phyloP scores from a whole-genome alignment of 2,329 filamentous ascomycete genomes.

The Sporothrix globosa region DNA sequence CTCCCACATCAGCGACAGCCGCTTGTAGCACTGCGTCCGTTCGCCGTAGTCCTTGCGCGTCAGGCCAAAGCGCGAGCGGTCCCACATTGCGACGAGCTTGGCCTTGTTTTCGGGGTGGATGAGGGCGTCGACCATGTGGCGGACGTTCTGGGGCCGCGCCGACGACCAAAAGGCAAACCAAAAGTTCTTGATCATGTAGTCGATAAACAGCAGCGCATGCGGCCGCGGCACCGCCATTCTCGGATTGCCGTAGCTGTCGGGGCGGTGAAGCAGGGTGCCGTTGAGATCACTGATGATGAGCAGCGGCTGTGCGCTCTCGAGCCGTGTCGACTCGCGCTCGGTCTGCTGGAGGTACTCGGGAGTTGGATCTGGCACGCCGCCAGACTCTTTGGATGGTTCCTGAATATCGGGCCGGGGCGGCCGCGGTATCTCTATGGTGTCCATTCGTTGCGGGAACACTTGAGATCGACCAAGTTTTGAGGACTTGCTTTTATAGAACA shows the following conservation, averaged over 20 bases:
- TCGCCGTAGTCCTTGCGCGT: slow-evolving; percentile 63
- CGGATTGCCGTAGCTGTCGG: slow-evolving; percentile 50
- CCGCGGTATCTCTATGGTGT: not conserved
- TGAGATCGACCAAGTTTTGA: not conserved
- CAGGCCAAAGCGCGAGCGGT: slow-evolving; percentile 74
- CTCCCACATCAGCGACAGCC: slow-evolving; percentile 72
- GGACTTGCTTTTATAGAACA: no score
- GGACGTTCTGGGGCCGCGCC: slow-evolving; percentile 73
- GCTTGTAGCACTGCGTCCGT: slow-evolving; percentile 89
- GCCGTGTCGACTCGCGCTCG: slow-evolving; percentile 33
- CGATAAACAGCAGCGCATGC: slow-evolving; percentile 68
- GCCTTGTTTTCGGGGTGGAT: slow-evolving; percentile 46
- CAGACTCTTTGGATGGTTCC: slow-evolving; percentile 38
- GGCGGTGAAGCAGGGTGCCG: slow-evolving; percentile 81
- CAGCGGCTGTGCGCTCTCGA: slow-evolving; percentile 62
- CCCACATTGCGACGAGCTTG: slow-evolving; percentile 73
- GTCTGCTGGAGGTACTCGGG: slow-evolving; percentile 63
- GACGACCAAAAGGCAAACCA: slow-evolving; percentile 90
- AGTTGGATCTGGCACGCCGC: slow-evolving; percentile 64
- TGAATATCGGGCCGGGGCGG: not conserved
- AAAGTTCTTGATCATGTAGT: slow-evolving; percentile 74
- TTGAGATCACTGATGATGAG: slow-evolving; percentile 92
- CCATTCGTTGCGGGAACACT: not conserved
- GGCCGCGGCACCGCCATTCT: slow-evolving; percentile 68
- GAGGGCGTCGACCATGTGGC: slow-evolving; percentile 66